phyloP scores from a whole-genome alignment of 1,284 basidiomycete species.

The Cystobasidium sp. region DNA sequence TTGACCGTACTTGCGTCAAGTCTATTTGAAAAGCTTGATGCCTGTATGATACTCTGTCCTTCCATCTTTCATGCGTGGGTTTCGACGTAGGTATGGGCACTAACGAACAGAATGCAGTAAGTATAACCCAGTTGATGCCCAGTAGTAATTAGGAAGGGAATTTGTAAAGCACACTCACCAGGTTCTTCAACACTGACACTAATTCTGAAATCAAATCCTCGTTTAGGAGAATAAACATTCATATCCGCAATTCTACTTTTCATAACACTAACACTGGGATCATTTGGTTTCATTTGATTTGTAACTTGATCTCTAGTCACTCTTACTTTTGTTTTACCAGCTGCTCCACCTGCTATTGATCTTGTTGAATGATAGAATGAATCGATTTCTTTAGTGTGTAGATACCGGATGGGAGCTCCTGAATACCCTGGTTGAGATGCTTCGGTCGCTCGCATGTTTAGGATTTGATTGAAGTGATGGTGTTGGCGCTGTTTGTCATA shows the following conservation, averaged over 20 bases:
- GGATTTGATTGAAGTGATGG: constrained; percentile 77
- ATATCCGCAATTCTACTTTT: constrained; percentile 86
- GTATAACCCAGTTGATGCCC: not conserved
- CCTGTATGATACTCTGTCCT: constrained; percentile 88
- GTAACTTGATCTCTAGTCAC: constrained; percentile 82
- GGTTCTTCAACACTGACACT: constrained; percentile 81
- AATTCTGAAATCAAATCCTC: constrained; percentile 85
- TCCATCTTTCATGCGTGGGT: constrained; percentile 63
- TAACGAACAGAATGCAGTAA: constrained; percentile 36
- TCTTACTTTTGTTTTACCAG: constrained; percentile 67
- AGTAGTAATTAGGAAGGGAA: too few relatives aligned
- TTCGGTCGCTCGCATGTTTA: constrained; percentile 73
- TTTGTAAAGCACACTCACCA: too few relatives aligned
- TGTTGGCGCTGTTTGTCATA: constrained; percentile 71
- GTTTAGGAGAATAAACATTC: constrained; percentile 82
- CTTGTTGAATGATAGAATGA: constrained; percentile 66
- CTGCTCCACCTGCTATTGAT: constrained; percentile 39
- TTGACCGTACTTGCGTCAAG: constrained; percentile 80
- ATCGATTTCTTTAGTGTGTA: constrained; percentile 79
- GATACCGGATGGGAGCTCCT: constrained; percentile 70
- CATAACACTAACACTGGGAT: constrained; percentile 66
- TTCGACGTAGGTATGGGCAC: constrained; percentile 53
- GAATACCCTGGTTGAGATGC: constrained; percentile 61
- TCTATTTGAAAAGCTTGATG: constrained; percentile 93
- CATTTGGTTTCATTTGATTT: constrained; percentile 60